Evolutionary conservation across 2,329 filamentous ascomycete genomes (phyloP).

Genomic region (Erysiphe pulchra): DNA sequence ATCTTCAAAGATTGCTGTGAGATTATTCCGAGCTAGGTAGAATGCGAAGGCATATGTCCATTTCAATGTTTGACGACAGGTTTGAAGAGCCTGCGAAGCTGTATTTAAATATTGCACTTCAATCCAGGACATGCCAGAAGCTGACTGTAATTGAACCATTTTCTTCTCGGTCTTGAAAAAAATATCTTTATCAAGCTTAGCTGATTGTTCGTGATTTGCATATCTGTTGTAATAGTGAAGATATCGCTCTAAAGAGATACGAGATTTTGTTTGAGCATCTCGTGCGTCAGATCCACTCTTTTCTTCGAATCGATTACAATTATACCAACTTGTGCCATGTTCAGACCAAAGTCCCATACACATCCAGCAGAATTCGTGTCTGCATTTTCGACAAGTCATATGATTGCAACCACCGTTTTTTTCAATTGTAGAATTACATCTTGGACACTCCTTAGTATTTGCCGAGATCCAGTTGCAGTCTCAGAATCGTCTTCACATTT

Average conservation of each 20-base stretch:
- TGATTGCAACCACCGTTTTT: slow-evolving; percentile 98
- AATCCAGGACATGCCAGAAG: slow-evolving; percentile 95
- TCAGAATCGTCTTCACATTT: slow-evolving; percentile 97
- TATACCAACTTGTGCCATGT: slow-evolving; percentile 98
- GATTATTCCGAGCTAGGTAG: slow-evolving; percentile 85
- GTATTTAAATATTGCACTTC: slow-evolving; percentile 93
- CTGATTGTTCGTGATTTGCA: slow-evolving; percentile 94
- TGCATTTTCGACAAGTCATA: slow-evolving; percentile 92
- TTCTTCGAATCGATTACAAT: slow-evolving; percentile 92
- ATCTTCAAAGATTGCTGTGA: slow-evolving; percentile 93
- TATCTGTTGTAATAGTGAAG: slow-evolving; percentile 98
- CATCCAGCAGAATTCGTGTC: slow-evolving; percentile 98
- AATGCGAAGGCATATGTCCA: slow-evolving; percentile 99
- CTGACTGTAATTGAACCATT: slow-evolving; percentile 86
- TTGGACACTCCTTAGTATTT: slow-evolving; percentile 94
- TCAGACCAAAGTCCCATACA: slow-evolving; percentile 98
- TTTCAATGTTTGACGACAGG: slow-evolving; percentile 93
- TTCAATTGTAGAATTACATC: slow-evolving; percentile 89
- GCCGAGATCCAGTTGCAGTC: slow-evolving; percentile 99
- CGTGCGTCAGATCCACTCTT: slow-evolving; percentile 79
- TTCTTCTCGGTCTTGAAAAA: slow-evolving; percentile 95
- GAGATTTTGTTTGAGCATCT: slow-evolving; percentile 73
- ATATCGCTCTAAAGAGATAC: slow-evolving; percentile 83
- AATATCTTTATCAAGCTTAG: slow-evolving; percentile 86
- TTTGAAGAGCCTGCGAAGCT: slow-evolving; percentile 79